Percentiles rank a stretch among this genome's conserved stretches.
Evolutionary conservation across 1,139 yeast species (phyloP).

Genomic region (Nakaseomyces delphensis): DNA sequence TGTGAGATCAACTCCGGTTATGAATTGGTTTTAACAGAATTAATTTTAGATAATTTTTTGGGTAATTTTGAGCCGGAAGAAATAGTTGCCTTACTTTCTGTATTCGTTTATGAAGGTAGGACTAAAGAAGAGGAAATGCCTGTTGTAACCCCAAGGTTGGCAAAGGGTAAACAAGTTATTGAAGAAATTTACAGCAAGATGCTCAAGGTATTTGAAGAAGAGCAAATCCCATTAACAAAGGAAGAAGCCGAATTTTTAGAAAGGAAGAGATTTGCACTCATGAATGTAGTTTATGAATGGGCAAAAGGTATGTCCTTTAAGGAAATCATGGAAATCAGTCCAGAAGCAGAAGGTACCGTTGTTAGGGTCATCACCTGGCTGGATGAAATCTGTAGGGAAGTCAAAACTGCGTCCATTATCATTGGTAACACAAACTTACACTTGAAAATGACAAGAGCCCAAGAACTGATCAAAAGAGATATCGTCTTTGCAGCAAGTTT

Average conservation of each 20-base stretch:
- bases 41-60: constrained; percentile 79
- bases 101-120: constrained; percentile 88
- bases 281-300: constrained; percentile 96
- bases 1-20: constrained; percentile 86
- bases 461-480: constrained; percentile 90
- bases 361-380: constrained; percentile 92
- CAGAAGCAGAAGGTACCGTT: constrained; percentile 93
- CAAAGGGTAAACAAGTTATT: constrained; percentile 64
- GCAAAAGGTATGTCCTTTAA: constrained; percentile 89
- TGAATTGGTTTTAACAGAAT: constrained; percentile 82
- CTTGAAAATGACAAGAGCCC: constrained; percentile 84
- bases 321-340: constrained; percentile 79
- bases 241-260: constrained; percentile 84
- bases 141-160: constrained; percentile 73
- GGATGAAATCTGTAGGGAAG: constrained; percentile 93
- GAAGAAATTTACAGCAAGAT: constrained; percentile 60
- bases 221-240: constrained; percentile 66
- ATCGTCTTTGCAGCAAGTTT: constrained; percentile 95
- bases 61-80: constrained; percentile 95
- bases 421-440: constrained; percentile 88
- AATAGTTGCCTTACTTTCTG: constrained; percentile 84
- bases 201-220: constrained; percentile 51
- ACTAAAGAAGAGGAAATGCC: constrained; percentile 46
- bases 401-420: constrained; percentile 85
- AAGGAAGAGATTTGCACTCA: constrained; percentile 76